These are phyloP conservation scores for Fusarium liriodendri DNA, from an alignment of 2,329 filamentous ascomycete species.

Conservation along the genomic window DNA sequence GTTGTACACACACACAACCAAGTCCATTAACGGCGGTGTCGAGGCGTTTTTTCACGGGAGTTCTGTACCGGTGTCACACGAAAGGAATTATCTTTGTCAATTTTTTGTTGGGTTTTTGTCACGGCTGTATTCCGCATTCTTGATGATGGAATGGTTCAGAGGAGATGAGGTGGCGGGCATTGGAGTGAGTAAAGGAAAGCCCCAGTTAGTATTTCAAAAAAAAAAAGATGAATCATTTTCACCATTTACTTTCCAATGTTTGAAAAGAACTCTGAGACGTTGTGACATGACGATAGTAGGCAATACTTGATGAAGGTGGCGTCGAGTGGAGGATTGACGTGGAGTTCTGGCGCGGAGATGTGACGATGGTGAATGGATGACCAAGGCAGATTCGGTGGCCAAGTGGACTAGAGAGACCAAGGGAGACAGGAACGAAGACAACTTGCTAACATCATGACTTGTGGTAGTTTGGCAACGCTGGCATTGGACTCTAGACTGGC, in stretches of 20 bases:
- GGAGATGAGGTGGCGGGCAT: conserved; percentile 12
- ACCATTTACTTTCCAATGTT: neutral
- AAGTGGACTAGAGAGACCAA: neutral
- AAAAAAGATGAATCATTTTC: conserved; percentile 9
- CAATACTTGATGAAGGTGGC: neutral
- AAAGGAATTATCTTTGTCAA: neutral
- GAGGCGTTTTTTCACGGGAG: conserved; percentile 20
- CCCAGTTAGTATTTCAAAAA: neutral
- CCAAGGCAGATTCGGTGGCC: neutral
- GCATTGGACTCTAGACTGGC: neutral
- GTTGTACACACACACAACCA: conserved; percentile 31
- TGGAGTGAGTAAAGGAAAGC: conserved; percentile 12
- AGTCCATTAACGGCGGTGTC: conserved; percentile 4
- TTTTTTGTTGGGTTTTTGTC: neutral
- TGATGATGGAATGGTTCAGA: conserved; percentile 1
- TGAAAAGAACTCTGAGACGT: neutral
- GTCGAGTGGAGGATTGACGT: neutral
- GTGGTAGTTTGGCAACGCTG: neutral
- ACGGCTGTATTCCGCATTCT: conserved; percentile 12
- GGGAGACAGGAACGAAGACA: neutral
- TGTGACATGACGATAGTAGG: neutral
- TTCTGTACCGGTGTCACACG: conserved; percentile 4
- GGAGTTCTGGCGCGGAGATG: neutral
- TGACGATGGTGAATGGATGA: neutral
- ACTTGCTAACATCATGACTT: neutral